Evolutionary conservation across 1,139 yeast species (phyloP), one percentile per base, ranked within the genome.

Genomic region (Debaryomycetaceae sp.): DNA sequence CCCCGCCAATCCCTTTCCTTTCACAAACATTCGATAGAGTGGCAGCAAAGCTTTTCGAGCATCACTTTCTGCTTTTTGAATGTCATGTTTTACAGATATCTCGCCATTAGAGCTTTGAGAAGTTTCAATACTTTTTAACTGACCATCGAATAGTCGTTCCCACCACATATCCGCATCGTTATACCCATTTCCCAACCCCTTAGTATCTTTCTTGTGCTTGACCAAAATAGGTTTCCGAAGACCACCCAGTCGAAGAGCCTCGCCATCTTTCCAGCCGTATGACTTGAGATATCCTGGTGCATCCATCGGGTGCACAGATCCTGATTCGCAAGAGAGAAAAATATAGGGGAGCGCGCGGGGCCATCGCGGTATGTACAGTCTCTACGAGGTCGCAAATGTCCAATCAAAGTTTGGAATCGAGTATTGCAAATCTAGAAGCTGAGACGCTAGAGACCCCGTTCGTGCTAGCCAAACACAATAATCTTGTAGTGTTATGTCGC

Each of bases 111-210:
- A 35, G 15, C 50, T 34, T 11, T 44, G 47, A 19, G 47, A 59
- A 5, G 86, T 90, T 33, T 82, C 87, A 27, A 90, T 51, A 14
- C 73, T 70, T 47, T 83, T 83, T 38, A 90, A 66, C 43, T 86
- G 95, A 2, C 95, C 95, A 52, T 90, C 97, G 55, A 90, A 90
- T 27, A 87, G 62, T 40, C 80, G 68, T 41, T 90, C 97, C 98
- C 98, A 90, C 98, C 98, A 90, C 30, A 83, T 79, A 44, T 86
- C 96, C 14, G 78, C 77, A 33, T 76, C 80, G 30, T 66, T 66
- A 10, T 68, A 55, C 36, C 71, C 78, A 44, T 78, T 78, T 0
- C 95, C 95, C 26, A 90, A 62, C 4, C 98, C 98, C 47, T 85
- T 85, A 34, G 77, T 78, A 47, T 90, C 96, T 41, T 76, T 77